phyloP scores from a whole-genome alignment of 805 yeast genomes.

The Millerozyma acaciae region DNA sequence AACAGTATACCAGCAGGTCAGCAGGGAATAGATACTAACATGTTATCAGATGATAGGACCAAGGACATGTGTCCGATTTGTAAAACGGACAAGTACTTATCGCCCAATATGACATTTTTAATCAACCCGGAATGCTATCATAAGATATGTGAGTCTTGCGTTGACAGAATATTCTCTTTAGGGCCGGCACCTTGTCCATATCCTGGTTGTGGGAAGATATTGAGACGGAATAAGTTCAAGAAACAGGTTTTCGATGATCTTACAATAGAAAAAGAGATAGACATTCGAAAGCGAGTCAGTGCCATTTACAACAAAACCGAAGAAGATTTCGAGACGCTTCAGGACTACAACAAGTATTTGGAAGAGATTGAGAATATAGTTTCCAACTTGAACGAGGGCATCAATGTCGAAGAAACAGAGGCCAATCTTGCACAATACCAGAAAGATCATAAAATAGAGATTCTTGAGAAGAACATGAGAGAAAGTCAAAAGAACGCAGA shows the following conservation, averaged over 20 bases:
- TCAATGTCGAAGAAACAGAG: slow-evolving; percentile 67
- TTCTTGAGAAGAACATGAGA: slow-evolving; percentile 69
- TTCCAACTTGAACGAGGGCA: slow-evolving; percentile 67
- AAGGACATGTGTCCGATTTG: slow-evolving; percentile 96
- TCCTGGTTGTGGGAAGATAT: slow-evolving; percentile 79
- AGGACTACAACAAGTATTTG: slow-evolving; percentile 69
- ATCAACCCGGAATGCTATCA: slow-evolving; percentile 98
- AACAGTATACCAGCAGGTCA: neutral
- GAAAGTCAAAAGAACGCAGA: slow-evolving; percentile 62
- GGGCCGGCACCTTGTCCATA: slow-evolving; percentile 99
- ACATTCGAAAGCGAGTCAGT: slow-evolving; percentile 74
- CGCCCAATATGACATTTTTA: slow-evolving; percentile 88
- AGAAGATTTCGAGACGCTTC: slow-evolving; percentile 60
- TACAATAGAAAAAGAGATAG: slow-evolving; percentile 86
- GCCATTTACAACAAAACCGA: slow-evolving; percentile 76
- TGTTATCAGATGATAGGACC: slow-evolving; percentile 41
- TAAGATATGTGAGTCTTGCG: slow-evolving; percentile 95
- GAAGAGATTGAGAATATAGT: slow-evolving; percentile 81
- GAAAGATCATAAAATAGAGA: slow-evolving; percentile 66
- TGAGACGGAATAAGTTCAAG: slow-evolving; percentile 87
- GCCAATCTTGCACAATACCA: slow-evolving; percentile 66
- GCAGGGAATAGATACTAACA: slow-evolving; percentile 5
- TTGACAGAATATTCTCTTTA: slow-evolving; percentile 85
- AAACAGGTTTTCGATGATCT: slow-evolving; percentile 91
- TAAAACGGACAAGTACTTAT: slow-evolving; percentile 88